Evolutionary conservation across 331 rosid species (phyloP).

Genomic region (Malus hybrid): DNA sequence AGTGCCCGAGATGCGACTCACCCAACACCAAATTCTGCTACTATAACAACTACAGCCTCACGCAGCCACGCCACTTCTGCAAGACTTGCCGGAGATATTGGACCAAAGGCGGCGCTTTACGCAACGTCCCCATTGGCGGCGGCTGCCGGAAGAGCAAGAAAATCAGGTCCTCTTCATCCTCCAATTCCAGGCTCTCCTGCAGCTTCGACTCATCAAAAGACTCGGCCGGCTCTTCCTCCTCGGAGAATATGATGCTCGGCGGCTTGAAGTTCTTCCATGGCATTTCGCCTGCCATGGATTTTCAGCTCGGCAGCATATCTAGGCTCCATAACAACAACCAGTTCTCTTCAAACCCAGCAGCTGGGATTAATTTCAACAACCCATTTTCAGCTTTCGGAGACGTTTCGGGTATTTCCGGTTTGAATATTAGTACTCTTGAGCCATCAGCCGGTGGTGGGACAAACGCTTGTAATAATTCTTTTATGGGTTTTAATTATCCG

Average conservation of each 20-base stretch:
- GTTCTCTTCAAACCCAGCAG: constrained; percentile 10
- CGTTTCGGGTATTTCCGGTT: constrained; percentile 11
- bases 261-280: constrained; percentile 68
- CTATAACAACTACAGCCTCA: constrained; percentile 95
- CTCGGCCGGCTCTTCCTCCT: constrained; percentile 44
- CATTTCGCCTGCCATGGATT: constrained; percentile 65
- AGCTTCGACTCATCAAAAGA: constrained; percentile 45
- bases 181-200: constrained; percentile 30
- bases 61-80: constrained; percentile 94
- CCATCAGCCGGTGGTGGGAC: constrained; percentile 13
- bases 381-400: constrained; percentile 44
- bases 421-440: constrained; percentile 23
- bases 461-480: constrained; percentile 14
- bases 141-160: constrained; percentile 91
- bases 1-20: constrained; percentile 90
- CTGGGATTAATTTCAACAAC: constrained; percentile 22
- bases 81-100: constrained; percentile 93
- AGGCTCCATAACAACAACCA: constrained; percentile 16
- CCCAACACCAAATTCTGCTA: constrained; percentile 96
- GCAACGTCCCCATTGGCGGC: constrained; percentile 94
- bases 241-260: constrained; percentile 23
- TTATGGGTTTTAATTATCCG: constrained; percentile 40
- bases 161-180: constrained; percentile 29
- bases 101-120: constrained; percentile 92
- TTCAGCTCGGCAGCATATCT: constrained; percentile 39